Evolutionary conservation across 768 basidiomycete species (phyloP).

Genomic region (Gautieria morchelliformis): DNA sequence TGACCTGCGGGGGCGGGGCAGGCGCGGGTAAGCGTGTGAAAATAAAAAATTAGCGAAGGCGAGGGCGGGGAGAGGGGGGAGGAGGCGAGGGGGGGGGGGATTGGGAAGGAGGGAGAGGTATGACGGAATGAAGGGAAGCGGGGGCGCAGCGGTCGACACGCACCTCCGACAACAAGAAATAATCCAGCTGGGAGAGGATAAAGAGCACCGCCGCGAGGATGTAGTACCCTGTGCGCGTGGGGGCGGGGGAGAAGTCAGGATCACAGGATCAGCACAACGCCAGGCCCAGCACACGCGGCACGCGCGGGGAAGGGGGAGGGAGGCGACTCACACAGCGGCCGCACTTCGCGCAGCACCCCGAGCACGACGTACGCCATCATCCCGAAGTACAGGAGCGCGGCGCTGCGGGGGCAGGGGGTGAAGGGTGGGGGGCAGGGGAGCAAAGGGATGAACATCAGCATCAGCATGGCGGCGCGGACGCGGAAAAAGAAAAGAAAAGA

Average conservation of each 20-base stretch:
- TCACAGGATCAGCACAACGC: too few relatives aligned
- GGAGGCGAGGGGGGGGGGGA: background rate
- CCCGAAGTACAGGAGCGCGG: conserved; percentile 56
- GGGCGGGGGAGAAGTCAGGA: too few relatives aligned
- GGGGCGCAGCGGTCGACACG: conserved; percentile 26
- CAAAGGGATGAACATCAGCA: background rate
- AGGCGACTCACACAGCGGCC: conserved; percentile 60
- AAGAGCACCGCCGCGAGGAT: conserved; percentile 67
- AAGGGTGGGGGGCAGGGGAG: too few relatives aligned
- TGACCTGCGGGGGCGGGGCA: background rate
- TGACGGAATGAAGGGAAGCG: background rate
- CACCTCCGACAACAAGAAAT: conserved; percentile 68
- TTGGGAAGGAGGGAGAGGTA: background rate
- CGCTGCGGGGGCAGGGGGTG: too few relatives aligned
- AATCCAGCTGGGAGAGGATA: conserved; percentile 70
- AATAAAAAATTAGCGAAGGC: too few relatives aligned
- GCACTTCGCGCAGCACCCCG: conserved; percentile 62
- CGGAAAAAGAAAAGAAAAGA: background rate
- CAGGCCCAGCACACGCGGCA: too few relatives aligned
- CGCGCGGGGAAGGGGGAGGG: too few relatives aligned
- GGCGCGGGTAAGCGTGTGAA: too few relatives aligned
- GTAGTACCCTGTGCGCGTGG: conserved; percentile 46
- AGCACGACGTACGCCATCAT: conserved; percentile 80
- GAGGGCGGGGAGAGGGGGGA: too few relatives aligned
- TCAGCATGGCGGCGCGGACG: background rate